phyloP scores from a whole-genome alignment of 1,284 basidiomycete genomes.

The Leucoagaricus sp. region DNA sequence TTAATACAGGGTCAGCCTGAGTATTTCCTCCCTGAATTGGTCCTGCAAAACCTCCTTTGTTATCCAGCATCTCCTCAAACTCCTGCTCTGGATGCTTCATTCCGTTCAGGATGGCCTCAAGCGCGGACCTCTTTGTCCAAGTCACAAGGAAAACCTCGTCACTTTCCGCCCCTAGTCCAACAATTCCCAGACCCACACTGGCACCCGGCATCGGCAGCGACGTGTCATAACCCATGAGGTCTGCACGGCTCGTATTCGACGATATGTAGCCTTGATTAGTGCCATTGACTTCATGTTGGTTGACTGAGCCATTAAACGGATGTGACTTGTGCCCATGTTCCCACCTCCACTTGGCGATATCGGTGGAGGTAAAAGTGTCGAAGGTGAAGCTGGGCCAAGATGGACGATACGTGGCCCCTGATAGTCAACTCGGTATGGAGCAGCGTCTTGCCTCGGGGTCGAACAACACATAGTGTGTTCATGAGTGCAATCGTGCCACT shows the following conservation, averaged over 20 bases:
- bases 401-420: constrained; percentile 57
- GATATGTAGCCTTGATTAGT: constrained; percentile 56
- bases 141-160: constrained; percentile 37
- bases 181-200: background rate
- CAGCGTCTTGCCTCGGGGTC: constrained; percentile 3
- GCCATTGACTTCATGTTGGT: constrained; percentile 48
- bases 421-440: constrained; percentile 2
- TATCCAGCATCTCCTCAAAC: constrained; percentile 49
- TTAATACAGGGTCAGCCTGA: no score
- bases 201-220: constrained; percentile 46
- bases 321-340: constrained; percentile 18
- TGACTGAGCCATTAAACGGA: constrained; percentile 28
- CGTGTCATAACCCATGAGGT: constrained; percentile 59
- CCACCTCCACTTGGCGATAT: constrained; percentile 34
- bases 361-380: constrained; percentile 35
- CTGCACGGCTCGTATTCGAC: constrained; percentile 62
- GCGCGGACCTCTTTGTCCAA: constrained; percentile 57
- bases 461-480: no score
- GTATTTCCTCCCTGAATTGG: no score
- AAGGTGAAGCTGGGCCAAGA: constrained; percentile 55
- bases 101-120: constrained; percentile 54
- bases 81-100: constrained; percentile 58
- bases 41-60: no score
- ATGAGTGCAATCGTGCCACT: no score
- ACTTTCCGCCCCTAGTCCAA: constrained; percentile 26